Evolutionary conservation across 2,329 filamentous ascomycete species (phyloP).

Genomic region (Arthroderma sp.): DNA sequence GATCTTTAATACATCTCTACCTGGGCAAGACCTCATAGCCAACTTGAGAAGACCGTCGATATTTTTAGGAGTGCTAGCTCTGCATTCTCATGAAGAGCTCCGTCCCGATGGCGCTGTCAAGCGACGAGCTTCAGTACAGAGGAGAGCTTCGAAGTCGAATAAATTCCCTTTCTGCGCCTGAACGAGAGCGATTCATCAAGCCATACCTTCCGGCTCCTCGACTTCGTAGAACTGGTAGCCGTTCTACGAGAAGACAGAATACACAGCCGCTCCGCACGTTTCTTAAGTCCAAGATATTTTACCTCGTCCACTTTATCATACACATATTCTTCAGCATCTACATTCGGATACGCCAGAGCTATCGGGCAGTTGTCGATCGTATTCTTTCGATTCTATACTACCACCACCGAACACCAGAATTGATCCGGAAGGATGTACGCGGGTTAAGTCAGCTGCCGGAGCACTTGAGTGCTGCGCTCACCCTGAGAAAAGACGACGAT

Average conservation of each 20-base stretch:
- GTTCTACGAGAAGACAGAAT: slow-evolving; percentile 12
- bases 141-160: slow-evolving; percentile 23
- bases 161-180: slow-evolving; percentile 28
- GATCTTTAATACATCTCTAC: no score
- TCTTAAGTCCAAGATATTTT: slow-evolving; percentile 31
- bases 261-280: slow-evolving; percentile 32
- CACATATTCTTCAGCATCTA: slow-evolving; percentile 81
- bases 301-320: slow-evolving; percentile 32
- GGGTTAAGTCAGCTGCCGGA: slow-evolving; percentile 60
- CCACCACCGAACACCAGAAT: slow-evolving; percentile 87
- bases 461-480: slow-evolving; percentile 80
- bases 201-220: slow-evolving; percentile 40
- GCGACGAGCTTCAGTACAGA: not conserved
- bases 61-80: no score
- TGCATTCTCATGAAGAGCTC: no score
- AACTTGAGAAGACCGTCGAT: no score
- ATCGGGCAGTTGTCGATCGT: slow-evolving; percentile 64
- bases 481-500: slow-evolving; percentile 53
- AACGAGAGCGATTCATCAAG: slow-evolving; percentile 40
- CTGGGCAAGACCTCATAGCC: no score
- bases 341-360: slow-evolving; percentile 66
- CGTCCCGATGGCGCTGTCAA: no score
- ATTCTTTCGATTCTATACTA: slow-evolving; percentile 76
- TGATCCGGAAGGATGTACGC: slow-evolving; percentile 78
- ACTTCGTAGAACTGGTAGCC: slow-evolving; percentile 9